phyloP scores from a whole-genome alignment of 148 eudicot species.

The Suaeda aralocaspica region DNA sequence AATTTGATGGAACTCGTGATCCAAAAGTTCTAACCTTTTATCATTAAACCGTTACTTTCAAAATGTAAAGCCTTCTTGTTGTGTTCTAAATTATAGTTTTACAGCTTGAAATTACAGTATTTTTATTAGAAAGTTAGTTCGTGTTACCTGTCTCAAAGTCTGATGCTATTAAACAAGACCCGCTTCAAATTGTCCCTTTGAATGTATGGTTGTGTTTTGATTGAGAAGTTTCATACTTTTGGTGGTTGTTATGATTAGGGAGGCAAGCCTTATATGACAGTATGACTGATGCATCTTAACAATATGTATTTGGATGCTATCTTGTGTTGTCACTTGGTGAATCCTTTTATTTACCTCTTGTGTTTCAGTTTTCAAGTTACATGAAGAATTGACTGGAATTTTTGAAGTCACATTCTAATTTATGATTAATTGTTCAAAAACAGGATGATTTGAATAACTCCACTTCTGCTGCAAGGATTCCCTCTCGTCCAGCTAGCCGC shows the following conservation, averaged over 20 bases:
- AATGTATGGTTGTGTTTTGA: neutral
- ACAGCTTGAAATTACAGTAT: no score
- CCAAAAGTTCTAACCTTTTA: no score
- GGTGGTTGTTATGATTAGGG: neutral
- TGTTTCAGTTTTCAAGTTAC: neutral
- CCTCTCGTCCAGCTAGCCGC: conserved; percentile 65
- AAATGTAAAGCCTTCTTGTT: no score
- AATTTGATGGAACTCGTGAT: no score
- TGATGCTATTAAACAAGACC: no score
- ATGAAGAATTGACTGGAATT: neutral
- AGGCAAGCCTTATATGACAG: neutral
- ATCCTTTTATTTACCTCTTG: neutral
- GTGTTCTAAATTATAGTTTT: no score
- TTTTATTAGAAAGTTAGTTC: no score
- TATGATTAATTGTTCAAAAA: conserved; percentile 13
- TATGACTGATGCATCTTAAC: neutral
- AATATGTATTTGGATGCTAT: neutral
- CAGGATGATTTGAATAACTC: conserved; percentile 59
- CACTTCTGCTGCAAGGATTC: conserved; percentile 37
- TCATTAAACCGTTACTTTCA: no score
- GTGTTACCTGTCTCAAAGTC: no score
- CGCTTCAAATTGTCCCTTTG: neutral
- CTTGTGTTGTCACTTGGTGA: neutral
- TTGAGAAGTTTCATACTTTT: neutral
- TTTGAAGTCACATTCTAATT: conserved; percentile 6